Evolutionary conservation across 2,329 filamentous ascomycete species (phyloP).

Genomic region (Eutypella sp.): DNA sequence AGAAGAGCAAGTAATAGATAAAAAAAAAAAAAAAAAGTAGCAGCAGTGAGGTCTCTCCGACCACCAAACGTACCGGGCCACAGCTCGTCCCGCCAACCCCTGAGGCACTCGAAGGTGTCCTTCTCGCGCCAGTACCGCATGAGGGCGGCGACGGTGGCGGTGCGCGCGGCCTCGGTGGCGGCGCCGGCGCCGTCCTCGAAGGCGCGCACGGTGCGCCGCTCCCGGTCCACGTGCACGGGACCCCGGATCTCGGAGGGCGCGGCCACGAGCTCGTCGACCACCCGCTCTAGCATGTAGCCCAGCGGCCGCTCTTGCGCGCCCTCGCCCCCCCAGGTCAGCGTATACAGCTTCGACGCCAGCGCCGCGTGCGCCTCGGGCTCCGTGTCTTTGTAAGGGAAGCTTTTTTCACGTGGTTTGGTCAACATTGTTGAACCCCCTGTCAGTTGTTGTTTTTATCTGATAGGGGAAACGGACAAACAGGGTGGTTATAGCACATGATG

Average conservation of each 20-base stretch:
- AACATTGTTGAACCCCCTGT: too few species aligned
- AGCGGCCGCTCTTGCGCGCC: too few species aligned
- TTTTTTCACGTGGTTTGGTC: too few species aligned
- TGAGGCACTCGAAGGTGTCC: slow-evolving; percentile 68
- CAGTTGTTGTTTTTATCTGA: too few species aligned
- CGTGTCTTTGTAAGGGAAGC: slow-evolving; percentile 71
- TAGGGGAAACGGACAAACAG: too few species aligned
- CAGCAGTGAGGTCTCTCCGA: too few species aligned
- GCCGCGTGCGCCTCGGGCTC: slow-evolving; percentile 51
- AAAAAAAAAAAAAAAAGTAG: too few species aligned
- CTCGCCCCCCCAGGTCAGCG: slow-evolving; percentile 57
- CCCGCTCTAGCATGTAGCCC: slow-evolving; percentile 52
- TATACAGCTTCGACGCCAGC: slow-evolving; percentile 59
- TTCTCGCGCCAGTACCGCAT: slow-evolving; percentile 63
- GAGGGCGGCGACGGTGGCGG: slow-evolving; percentile 48
- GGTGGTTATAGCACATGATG: too few species aligned
- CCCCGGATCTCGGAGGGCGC: slow-evolving; percentile 48
- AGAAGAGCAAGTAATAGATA: too few species aligned
- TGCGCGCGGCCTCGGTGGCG: slow-evolving; percentile 58
- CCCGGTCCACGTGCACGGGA: slow-evolving; percentile 56
- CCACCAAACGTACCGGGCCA: too few species aligned
- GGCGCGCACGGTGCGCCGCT: slow-evolving; percentile 58
- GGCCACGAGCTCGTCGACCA: slow-evolving; percentile 43
- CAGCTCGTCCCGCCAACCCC: slow-evolving; percentile 74
- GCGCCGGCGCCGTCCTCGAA: slow-evolving; percentile 44